These are phyloP conservation scores for Discostella stelligeroides DNA, from an alignment of 108 stramenopile genomes.

Conservation along the genomic window DNA sequence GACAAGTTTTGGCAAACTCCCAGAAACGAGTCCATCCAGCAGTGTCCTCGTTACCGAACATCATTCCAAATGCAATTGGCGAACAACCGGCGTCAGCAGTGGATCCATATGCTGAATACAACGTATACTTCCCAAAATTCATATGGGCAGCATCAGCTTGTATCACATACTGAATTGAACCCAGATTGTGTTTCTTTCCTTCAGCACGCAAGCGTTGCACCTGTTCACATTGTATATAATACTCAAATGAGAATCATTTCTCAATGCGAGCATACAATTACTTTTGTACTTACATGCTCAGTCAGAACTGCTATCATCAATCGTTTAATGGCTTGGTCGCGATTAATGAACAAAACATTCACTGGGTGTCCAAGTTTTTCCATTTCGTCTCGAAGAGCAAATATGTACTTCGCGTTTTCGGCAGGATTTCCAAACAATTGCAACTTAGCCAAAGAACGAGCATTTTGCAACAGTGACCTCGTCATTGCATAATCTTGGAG, in stretches of 20 bases:
- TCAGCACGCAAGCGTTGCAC: neutral
- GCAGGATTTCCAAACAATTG: neutral
- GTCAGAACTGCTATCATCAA: neutral
- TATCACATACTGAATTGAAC: neutral
- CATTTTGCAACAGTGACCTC: neutral
- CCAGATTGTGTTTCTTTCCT: neutral
- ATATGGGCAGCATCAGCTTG: neutral
- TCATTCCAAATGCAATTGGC: neutral
- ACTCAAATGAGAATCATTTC: too few species aligned
- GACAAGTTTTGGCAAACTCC: too few species aligned
- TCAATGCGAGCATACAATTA: too few species aligned
- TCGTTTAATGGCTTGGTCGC: neutral
- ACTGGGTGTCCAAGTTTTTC: neutral
- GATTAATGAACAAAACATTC: neutral
- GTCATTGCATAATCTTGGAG: neutral
- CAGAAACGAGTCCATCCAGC: too few species aligned
- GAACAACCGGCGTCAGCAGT: neutral
- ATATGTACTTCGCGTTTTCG: neutral
- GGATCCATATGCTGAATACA: neutral
- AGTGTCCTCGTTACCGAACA: neutral
- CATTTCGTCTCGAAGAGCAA: neutral
- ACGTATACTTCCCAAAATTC: neutral
- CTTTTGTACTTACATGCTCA: too few species aligned
- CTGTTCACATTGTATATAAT: too few species aligned
- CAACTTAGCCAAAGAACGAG: neutral